Evolutionary conservation across 78 protist genomes (phyloP).

Genomic region (Planoprotostelium fungivorum): DNA sequence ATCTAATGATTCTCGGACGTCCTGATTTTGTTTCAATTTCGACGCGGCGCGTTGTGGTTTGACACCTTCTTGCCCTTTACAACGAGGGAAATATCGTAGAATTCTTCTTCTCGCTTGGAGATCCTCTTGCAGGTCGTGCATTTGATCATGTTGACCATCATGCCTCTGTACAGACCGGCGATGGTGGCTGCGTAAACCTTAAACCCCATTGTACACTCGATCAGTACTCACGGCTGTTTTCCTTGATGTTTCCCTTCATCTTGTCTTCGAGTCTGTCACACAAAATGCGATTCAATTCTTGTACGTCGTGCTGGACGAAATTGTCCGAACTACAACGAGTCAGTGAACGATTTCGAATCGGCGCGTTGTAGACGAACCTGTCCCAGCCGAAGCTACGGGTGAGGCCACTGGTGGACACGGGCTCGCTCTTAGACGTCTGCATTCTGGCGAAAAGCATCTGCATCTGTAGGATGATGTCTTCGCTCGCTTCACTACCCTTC

Average conservation of each 20-base stretch:
- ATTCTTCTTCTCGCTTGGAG: background rate
- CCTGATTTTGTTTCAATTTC: background rate
- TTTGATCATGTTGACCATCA: background rate
- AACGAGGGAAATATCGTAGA: background rate
- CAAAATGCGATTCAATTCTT: slow-evolving; percentile 93
- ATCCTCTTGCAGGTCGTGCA: background rate
- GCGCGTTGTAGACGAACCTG: background rate
- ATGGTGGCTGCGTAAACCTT: background rate
- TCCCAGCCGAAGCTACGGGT: slow-evolving; percentile 95
- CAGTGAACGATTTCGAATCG: background rate
- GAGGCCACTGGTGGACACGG: slow-evolving; percentile 76
- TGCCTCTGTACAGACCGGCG: background rate
- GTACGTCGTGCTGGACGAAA: slow-evolving; percentile 97
- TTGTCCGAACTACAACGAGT: slow-evolving; percentile 42
- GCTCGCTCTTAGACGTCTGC: background rate
- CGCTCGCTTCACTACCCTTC: background rate
- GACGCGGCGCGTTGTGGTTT: background rate
- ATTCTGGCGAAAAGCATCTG: background rate
- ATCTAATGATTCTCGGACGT: background rate
- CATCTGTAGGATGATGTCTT: slow-evolving; percentile 6
- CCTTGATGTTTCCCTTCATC: slow-evolving; percentile 89
- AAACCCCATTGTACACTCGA: background rate
- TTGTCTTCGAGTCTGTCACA: slow-evolving; percentile 90
- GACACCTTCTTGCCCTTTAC: background rate
- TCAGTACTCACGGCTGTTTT: slow-evolving; percentile 8